These are phyloP conservation scores for Biscutella laevigata DNA, from an alignment of 441 rosid species.

Conservation along the genomic window DNA sequence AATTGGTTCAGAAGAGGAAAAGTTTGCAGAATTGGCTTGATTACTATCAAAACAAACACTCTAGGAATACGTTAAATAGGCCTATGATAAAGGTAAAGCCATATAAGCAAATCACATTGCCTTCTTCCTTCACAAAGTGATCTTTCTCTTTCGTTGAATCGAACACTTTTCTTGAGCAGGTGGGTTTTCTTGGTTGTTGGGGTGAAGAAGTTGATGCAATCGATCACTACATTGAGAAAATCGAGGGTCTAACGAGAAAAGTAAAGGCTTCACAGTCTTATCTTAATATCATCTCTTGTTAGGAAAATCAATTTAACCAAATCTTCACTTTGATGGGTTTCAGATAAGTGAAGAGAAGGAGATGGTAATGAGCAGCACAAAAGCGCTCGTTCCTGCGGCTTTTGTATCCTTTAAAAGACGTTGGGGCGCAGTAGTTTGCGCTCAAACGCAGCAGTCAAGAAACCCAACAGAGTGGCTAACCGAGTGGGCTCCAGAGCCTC, in stretches of 20 bases:
- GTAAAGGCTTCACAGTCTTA: conserved; percentile 18
- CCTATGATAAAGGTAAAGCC: conserved; percentile 49
- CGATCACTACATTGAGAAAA: conserved; percentile 47
- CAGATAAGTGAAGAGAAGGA: conserved; percentile 69
- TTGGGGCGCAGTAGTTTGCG: conserved; percentile 95
- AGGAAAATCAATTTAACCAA: background rate
- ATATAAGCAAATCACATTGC: background rate
- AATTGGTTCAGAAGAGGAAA: conserved; percentile 55
- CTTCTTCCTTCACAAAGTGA: background rate
- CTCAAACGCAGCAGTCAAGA: conserved; percentile 90
- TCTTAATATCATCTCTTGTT: background rate
- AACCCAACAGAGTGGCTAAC: conserved; percentile 87
- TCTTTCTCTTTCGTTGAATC: background rate
- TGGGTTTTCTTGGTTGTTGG: conserved; percentile 69
- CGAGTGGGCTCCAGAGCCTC: conserved; percentile 96
- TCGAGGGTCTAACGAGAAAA: conserved; percentile 51
- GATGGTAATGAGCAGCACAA: conserved; percentile 35
- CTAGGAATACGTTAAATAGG: conserved; percentile 46
- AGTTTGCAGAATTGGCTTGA: conserved; percentile 77
- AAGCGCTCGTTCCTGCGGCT: conserved; percentile 67
- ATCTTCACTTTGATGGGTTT: background rate
- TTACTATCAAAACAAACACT: conserved; percentile 65
- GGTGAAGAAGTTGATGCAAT: conserved; percentile 70
- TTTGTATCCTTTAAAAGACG: conserved; percentile 84
- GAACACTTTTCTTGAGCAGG: conserved; percentile 31